phyloP scores from a whole-genome alignment of 345 rosid species.

The Excoecaria cochinchinensis region DNA sequence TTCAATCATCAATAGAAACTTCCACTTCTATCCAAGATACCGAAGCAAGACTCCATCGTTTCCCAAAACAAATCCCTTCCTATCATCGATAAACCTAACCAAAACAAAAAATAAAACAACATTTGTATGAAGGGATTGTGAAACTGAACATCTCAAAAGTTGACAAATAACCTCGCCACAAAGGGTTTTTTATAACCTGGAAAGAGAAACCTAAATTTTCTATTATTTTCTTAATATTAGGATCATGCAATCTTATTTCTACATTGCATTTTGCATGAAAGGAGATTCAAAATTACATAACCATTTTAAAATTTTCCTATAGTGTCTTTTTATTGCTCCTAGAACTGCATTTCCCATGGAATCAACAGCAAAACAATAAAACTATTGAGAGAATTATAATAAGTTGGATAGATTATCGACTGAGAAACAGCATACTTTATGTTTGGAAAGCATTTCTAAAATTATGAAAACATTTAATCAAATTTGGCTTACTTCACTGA shows the following conservation, averaged over 20 bases:
- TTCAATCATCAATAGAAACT: slow-evolving; percentile 19
- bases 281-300: not conserved
- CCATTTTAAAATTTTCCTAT: not conserved
- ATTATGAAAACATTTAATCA: not conserved
- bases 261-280: not conserved
- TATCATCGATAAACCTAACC: slow-evolving; percentile 73
- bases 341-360: not conserved
- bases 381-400: not conserved
- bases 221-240: not conserved
- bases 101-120: slow-evolving; percentile 5
- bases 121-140: slow-evolving; percentile 6
- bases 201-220: not conserved
- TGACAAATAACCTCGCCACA: not conserved
- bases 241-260: not conserved
- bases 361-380: too few species aligned
- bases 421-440: not conserved
- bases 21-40: slow-evolving; percentile 62
- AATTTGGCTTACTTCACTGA: slow-evolving; percentile 71
- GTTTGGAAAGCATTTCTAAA: not conserved
- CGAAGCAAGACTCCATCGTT: slow-evolving; percentile 95
- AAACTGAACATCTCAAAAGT: not conserved
- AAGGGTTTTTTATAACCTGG: not conserved
- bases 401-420: not conserved
- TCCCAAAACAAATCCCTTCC: slow-evolving; percentile 81
- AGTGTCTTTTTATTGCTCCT: not conserved